These are phyloP conservation scores for Fallopia convolvulus DNA, from an alignment of 148 eudicot genomes.

Conservation along the genomic window DNA sequence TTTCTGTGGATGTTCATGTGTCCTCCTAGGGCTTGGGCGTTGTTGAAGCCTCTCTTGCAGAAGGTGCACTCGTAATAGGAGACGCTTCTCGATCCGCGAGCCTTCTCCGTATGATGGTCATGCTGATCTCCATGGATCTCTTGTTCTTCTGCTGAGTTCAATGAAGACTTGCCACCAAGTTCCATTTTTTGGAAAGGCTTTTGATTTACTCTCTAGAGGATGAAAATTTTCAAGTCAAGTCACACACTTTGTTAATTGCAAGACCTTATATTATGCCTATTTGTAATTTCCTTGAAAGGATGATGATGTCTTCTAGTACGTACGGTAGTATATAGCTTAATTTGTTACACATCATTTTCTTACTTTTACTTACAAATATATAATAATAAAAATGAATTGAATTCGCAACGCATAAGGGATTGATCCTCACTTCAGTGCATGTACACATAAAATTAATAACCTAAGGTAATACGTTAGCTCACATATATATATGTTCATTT, in stretches of 20 bases:
- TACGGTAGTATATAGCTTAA: too few relatives aligned
- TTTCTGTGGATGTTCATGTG: conserved; percentile 14
- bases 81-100: background rate
- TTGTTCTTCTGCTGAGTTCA: background rate
- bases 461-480: background rate
- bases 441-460: background rate
- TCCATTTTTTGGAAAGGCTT: background rate
- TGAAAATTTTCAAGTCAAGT: too few relatives aligned
- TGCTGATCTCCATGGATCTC: background rate
- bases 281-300: too few relatives aligned
- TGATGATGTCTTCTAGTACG: too few relatives aligned
- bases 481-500: background rate
- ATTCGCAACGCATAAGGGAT: too few relatives aligned
- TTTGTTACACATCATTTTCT: background rate
- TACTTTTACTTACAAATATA: background rate
- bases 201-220: background rate
- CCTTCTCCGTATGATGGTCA: background rate
- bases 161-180: background rate
- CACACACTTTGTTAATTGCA: background rate
- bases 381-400: background rate
- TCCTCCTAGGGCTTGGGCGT: conserved; percentile 12
- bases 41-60: conserved; percentile 14
- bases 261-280: background rate
- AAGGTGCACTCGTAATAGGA: conserved; percentile 9
- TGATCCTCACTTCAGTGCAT: background rate